Evolutionary conservation across 2,329 filamentous ascomycete genomes (phyloP).

Genomic region (Claviceps cyperi): DNA sequence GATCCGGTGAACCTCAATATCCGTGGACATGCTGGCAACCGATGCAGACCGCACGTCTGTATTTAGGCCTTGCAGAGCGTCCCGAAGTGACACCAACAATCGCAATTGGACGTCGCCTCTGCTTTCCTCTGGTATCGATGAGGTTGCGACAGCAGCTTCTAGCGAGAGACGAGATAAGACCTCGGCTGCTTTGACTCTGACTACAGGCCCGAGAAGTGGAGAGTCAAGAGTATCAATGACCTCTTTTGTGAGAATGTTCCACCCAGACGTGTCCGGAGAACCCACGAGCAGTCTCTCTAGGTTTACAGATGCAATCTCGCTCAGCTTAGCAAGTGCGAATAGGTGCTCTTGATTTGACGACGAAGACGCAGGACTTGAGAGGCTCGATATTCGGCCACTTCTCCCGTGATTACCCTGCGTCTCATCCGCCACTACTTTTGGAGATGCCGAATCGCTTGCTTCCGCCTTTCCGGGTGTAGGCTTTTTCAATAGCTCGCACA

Average conservation of each 20-base stretch:
- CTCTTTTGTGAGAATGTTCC: slow-evolving; percentile 49
- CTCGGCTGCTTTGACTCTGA: slow-evolving; percentile 47
- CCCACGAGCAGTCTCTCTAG: slow-evolving; percentile 58
- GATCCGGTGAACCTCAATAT: slow-evolving; percentile 68
- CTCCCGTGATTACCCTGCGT: slow-evolving; percentile 21
- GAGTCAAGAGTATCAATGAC: slow-evolving; percentile 37
- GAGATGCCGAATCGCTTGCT: slow-evolving; percentile 6
- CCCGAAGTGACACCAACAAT: slow-evolving; percentile 51
- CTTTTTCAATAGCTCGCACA: slow-evolving; percentile 54
- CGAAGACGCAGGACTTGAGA: slow-evolving; percentile 28
- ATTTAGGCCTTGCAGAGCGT: slow-evolving; percentile 42
- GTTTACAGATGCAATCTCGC: slow-evolving; percentile 60
- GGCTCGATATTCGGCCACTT: slow-evolving; percentile 32
- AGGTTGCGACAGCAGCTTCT: slow-evolving; percentile 42
- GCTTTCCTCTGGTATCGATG: slow-evolving; percentile 32
- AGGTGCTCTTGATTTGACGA: slow-evolving; percentile 47
- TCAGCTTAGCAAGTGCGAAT: slow-evolving; percentile 59
- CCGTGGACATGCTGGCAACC: slow-evolving; percentile 45
- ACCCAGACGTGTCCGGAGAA: slow-evolving; percentile 55
- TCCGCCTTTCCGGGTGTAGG: slow-evolving; percentile 13
- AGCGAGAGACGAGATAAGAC: slow-evolving; percentile 45
- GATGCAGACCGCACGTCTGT: slow-evolving; percentile 35
- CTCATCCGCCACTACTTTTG: slow-evolving; percentile 10
- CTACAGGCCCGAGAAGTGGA: slow-evolving; percentile 30
- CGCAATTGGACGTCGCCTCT: slow-evolving; percentile 55